Base-by-base conservation (phyloP, 2,329 filamentous ascomycete genomes). In the Hymenoscyphus occultus region DNA sequence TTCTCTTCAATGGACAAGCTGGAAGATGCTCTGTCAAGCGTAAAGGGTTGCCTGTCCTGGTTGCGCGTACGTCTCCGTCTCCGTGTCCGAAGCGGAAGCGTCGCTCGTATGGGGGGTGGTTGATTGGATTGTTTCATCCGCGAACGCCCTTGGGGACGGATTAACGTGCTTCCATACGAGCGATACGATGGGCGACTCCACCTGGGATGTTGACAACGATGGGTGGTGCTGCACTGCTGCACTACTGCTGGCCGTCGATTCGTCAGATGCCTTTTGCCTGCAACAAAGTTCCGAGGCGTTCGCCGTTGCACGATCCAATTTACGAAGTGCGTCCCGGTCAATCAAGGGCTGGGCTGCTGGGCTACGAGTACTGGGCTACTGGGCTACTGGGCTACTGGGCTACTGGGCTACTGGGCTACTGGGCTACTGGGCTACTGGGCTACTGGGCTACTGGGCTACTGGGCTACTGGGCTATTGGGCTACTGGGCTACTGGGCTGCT, bases 241-340 rank as follows among this genome's bases (percentile, higher is more conserved):
- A n/a, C 14, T 45, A 45, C 40, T 13, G 40, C 40, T 28, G 28
- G 28, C 3, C 28, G 28, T 28, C 2, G 28, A 28, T 28, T 28
- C 28, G 28, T 28, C 28, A 28, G 28, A 7, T 51, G 45, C 2
- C 9, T 28, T 10, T 12, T 28, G 19, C 1, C n/a, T 51, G 45
- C 45, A 51, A 12, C 45, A 51, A 7, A 51, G n/a, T 51, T 51
- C 45, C 45, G 45, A 51, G 45, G 45, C 45, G 45, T 51, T 51
- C 35, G 35, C 35, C 35, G 35, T 7, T 35, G 35, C 35, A 35
- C 35, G 35, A 35, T 35, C 28, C 28, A 28, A 28, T 28, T 28
- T 28, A 10, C 35, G 35, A 6, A 10, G n/a, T 19, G 19, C 42
- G 42, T 48, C 42, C 42, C 42, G 40, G 14, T 45, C n/a, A 51